Conservation (phyloP, 106 monocot species). For the Allium cepa region DNA sequence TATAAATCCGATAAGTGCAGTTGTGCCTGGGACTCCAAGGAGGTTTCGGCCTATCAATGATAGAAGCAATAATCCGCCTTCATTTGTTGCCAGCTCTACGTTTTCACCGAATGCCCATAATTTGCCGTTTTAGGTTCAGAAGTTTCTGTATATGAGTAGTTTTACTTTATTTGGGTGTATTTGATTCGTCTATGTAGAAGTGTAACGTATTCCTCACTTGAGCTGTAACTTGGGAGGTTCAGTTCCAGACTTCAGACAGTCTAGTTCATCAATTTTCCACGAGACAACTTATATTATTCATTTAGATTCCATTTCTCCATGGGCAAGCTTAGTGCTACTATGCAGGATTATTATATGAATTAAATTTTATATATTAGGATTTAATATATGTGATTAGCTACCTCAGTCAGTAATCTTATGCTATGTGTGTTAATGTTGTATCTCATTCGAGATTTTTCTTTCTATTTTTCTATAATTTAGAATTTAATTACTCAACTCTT, state of each 20-base stretch:
- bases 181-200: not conserved
- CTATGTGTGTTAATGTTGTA: no score
- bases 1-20: not conserved
- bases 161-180: not conserved
- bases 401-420: no score
- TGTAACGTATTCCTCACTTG: not conserved
- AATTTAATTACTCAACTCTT: no score
- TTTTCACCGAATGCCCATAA: constrained; percentile 13
- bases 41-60: not conserved
- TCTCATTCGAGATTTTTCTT: no score
- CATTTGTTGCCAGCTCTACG: constrained; percentile 1
- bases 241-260: not conserved
- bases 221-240: not conserved
- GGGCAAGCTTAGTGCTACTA: no score
- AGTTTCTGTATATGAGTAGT: no score
- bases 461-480: no score
- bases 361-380: no score
- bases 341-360: no score
- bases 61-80: not conserved
- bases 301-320: no score
- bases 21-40: not conserved
- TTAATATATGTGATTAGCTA: no score
- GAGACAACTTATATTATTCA: not conserved
- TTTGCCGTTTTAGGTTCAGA: constrained; percentile 3
- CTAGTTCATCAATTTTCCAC: not conserved